Percentiles rank a stretch among this genome's conserved stretches.
phyloP scores from a whole-genome alignment of 441 rosid genomes.

The Corymbia calophylla region DNA sequence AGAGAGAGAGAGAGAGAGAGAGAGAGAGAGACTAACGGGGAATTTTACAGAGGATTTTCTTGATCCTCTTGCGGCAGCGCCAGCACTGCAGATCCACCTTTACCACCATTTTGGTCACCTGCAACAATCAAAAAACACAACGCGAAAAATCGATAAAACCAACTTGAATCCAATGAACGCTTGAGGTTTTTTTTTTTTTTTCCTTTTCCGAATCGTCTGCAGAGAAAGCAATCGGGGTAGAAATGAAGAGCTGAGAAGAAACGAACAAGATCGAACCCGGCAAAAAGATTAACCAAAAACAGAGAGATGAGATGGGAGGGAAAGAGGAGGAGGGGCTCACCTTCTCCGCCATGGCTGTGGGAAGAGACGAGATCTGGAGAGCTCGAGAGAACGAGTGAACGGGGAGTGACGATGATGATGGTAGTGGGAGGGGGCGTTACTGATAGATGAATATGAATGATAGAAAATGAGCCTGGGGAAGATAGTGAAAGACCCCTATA shows the following conservation, averaged over 20 bases:
- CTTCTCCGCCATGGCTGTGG: conserved; percentile 16
- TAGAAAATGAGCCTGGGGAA: not conserved
- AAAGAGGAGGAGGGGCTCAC: not conserved
- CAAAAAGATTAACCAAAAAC: not conserved
- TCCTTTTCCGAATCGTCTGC: not conserved
- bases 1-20: not conserved
- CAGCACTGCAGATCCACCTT: conserved; percentile 55
- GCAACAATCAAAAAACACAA: not conserved
- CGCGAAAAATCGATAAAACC: not conserved
- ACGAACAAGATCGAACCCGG: not conserved
- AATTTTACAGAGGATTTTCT: conserved; percentile 55
- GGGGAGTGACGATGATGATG: not conserved
- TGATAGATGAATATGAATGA: not conserved
- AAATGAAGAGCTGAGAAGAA: not conserved
- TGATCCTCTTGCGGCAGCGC: conserved; percentile 62
- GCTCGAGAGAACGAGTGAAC: not conserved
- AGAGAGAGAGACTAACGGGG: conserved; percentile 48
- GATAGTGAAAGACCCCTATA: not conserved
- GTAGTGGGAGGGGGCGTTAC: not conserved
- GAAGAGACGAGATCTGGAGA: not conserved
- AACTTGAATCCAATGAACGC: not conserved
- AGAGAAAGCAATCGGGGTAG: not conserved
- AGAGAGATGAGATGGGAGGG: not conserved
- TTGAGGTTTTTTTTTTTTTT: not conserved
- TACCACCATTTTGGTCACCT: conserved; percentile 48